These are phyloP conservation scores for Cryptococcus sp. DNA, from an alignment of 1,284 basidiomycete genomes.

Conservation along the genomic window DNA sequence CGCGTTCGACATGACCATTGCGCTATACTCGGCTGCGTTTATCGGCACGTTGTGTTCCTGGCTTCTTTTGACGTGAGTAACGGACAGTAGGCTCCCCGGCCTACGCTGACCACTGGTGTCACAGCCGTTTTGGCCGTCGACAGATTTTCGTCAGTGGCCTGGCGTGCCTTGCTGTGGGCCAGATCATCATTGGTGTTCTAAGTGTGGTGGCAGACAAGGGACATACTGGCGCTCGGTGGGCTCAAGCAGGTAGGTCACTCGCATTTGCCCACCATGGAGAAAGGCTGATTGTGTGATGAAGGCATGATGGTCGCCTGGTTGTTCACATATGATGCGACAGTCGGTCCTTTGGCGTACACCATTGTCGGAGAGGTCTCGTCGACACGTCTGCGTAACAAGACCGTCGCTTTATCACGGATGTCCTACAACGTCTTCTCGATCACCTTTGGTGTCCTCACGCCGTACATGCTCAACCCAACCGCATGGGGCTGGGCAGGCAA, in stretches of 20 bases:
- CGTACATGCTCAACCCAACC: slow-evolving; percentile 19
- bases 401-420: slow-evolving; percentile 55
- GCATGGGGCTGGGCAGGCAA: slow-evolving; percentile 23
- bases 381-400: slow-evolving; percentile 55
- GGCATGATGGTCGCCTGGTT: slow-evolving; percentile 28
- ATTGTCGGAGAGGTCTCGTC: slow-evolving; percentile 53
- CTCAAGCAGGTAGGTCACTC: slow-evolving; percentile 9
- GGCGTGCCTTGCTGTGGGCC: slow-evolving; percentile 45
- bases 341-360: slow-evolving; percentile 30
- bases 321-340: slow-evolving; percentile 31
- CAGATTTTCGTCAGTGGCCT: slow-evolving; percentile 40
- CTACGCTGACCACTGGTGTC: no score
- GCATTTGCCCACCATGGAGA: not conserved
- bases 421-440: slow-evolving; percentile 52
- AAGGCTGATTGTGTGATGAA: not conserved
- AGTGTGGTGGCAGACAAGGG: slow-evolving; percentile 12
- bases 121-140: slow-evolving; percentile 38
- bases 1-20: slow-evolving; percentile 48
- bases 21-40: slow-evolving; percentile 29
- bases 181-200: slow-evolving; percentile 53
- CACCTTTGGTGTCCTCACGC: slow-evolving; percentile 17
- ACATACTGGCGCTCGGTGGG: slow-evolving; percentile 12
- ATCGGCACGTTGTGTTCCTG: slow-evolving; percentile 49
- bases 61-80: slow-evolving; percentile 36
- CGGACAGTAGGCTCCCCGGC: no score